Evolutionary conservation across 257 asterid genomes (phyloP), one percentile per base, ranked within the genome.

Genomic region (Scutellaria barbata): DNA sequence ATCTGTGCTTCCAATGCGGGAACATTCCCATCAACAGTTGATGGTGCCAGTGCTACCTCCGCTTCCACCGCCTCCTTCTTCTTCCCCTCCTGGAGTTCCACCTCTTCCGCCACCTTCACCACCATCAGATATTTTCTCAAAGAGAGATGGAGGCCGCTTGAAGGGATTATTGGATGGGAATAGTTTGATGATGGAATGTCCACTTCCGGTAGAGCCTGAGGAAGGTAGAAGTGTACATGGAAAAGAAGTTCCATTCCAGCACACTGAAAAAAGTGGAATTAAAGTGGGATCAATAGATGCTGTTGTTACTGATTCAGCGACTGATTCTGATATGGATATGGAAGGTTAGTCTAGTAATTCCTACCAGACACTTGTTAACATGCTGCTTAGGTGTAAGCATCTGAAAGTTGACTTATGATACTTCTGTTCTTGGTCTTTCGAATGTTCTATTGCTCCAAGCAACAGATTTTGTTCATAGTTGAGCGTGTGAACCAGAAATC

Each of bases 271-370:
- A 51, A 77, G 39, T 75, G 78, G 73, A 14, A 73, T 53, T 72
- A 58, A 77, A 72, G 70, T 71, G 69, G 85, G 79, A 79, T 75
- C 80, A 53, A 69, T 64, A 37, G 82, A 77, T 77, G 76, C 84
- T 56, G 74, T 66, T 67, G 73, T 39, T 1, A 75, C 84, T 54
- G 54, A 64, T 69, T 85, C 92, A n/a, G 87, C 85, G 55, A 57
- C 70, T 63, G 86, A 82, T 82, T 90, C 98, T 42, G 98, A 92
- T 78, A 92, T 92, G 96, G 98, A 92, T 80, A 92, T 92, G 95
- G 98, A 92, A 83, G 98, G 98, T 90, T 73, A 58, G 88, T 50
- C 74, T 71, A 72, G 40, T 70, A n/a, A 57, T 68, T 59, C 16
- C 42, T 76, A 13, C 6, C 57, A 14, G 47, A 40, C 41, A 52